These are phyloP conservation scores for Candida railenensis DNA, from an alignment of 805 yeast species.

Conservation along the genomic window DNA sequence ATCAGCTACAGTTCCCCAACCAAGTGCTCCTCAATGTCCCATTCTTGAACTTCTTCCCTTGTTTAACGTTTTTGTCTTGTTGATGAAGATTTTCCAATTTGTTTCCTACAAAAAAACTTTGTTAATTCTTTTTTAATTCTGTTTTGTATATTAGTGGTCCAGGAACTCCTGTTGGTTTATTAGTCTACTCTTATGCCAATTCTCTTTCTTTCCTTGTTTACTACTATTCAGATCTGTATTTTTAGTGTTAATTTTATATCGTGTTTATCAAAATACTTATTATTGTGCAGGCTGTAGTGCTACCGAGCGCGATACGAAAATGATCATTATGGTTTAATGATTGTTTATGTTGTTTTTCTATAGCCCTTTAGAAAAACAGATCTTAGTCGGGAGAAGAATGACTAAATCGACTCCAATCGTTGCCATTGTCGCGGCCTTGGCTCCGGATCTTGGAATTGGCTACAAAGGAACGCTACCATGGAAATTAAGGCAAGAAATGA, in stretches of 20 bases:
- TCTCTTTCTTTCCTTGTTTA: not conserved
- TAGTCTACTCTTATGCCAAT: conserved; percentile 1
- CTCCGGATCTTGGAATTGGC: conserved; percentile 85
- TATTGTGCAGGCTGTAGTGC: not conserved
- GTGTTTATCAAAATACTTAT: not conserved
- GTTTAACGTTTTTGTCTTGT: too few relatives aligned
- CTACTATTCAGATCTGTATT: conserved; percentile 5
- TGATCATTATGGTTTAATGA: too few relatives aligned
- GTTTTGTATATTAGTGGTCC: conserved; percentile 7
- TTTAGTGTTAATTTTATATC: conserved; percentile 6
- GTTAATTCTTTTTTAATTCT: conserved; percentile 3
- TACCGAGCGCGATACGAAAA: not conserved
- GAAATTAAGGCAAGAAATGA: conserved; percentile 81
- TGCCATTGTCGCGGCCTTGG: conserved; percentile 81
- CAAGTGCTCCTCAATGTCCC: too few relatives aligned
- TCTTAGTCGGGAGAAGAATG: too few relatives aligned
- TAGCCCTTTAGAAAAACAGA: too few relatives aligned
- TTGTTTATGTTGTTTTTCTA: too few relatives aligned
- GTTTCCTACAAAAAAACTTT: not conserved
- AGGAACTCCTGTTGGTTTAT: not conserved
- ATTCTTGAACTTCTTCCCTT: not conserved
- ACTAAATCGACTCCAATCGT: conserved; percentile 20
- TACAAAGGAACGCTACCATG: conserved; percentile 81
- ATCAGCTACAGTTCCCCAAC: too few relatives aligned
- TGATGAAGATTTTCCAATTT: not conserved